A percentile compares a stretch with the other conserved stretches of the same genome.
phyloP scores from a whole-genome alignment of 2,329 filamentous ascomycete genomes.

The Penicillium sp. region DNA sequence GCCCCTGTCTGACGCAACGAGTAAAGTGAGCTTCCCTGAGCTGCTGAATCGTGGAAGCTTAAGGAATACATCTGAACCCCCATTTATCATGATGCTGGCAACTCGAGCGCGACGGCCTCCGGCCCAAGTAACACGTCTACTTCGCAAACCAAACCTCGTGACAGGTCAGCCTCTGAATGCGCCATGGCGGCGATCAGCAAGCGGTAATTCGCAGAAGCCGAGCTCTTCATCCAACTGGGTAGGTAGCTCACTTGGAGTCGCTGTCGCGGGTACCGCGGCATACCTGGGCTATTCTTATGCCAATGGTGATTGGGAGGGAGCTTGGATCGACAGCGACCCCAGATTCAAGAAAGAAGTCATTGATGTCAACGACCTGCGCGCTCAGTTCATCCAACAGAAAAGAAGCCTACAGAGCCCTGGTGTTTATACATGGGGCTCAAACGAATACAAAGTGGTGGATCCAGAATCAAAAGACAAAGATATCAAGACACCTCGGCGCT shows the following conservation, averaged over 20 bases:
- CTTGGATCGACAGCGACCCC: conserved; percentile 17
- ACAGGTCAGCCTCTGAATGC: conserved; percentile 18
- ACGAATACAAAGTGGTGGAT: conserved; percentile 78
- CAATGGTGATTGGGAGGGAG: conserved; percentile 18
- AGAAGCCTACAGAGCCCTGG: conserved; percentile 78
- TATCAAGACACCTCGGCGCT: conserved; percentile 75
- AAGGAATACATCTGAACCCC: conserved; percentile 3
- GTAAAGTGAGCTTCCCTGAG: conserved; percentile 17
- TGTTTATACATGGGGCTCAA: conserved; percentile 92
- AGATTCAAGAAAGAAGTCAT: conserved; percentile 21
- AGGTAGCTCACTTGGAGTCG: conserved; percentile 30
- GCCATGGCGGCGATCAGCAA: conserved; percentile 32
- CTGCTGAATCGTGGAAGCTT: neutral
- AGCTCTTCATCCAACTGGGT: conserved; percentile 28
- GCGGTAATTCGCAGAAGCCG: conserved; percentile 19
- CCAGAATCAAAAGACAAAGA: conserved; percentile 73
- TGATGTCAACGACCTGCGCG: conserved; percentile 65
- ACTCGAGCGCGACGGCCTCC: conserved; percentile 25
- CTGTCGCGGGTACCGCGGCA: conserved; percentile 30
- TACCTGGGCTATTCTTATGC: conserved; percentile 34
- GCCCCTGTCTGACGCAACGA: conserved; percentile 30
- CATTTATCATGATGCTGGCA: conserved; percentile 26
- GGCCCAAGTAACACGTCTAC: conserved; percentile 20
- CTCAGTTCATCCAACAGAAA: conserved; percentile 84
- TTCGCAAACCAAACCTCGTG: conserved; percentile 19